Percentiles rank a stretch among this genome's conserved stretches.
Conservation (phyloP, 2,329 filamentous ascomycete species). For the Xylariaceae sp. region DNA sequence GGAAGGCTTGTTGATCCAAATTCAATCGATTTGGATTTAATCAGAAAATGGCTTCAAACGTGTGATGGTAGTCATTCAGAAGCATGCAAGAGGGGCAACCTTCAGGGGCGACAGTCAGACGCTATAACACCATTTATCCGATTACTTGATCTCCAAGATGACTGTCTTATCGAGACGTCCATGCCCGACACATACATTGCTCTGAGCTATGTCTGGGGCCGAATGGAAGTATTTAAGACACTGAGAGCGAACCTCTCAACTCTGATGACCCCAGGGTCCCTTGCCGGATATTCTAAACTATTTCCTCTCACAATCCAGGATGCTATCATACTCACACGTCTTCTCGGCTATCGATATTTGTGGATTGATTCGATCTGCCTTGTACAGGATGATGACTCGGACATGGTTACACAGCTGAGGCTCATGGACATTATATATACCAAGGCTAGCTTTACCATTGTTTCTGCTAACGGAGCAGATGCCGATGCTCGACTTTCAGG, state of each 20-base stretch:
- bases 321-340: not conserved
- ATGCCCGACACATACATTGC: not conserved
- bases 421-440: not conserved
- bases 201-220: not conserved
- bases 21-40: not conserved
- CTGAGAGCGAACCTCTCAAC: not conserved
- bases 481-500: not conserved
- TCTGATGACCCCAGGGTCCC: not conserved
- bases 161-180: not conserved
- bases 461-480: not conserved
- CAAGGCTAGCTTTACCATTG: not conserved
- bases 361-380: not conserved
- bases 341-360: not conserved
- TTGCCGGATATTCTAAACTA: not conserved
- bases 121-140: not conserved
- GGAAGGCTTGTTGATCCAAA: not conserved
- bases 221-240: not conserved
- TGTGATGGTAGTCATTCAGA: not conserved
- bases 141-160: not conserved
- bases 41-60: not conserved
- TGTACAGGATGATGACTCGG: not conserved
- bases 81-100: not conserved
- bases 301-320: not conserved
- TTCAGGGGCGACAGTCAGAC: not conserved
- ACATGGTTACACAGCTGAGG: not conserved